Base-by-base conservation (phyloP, 108 stramenopile species). In the Cyclotella atomus region DNA sequence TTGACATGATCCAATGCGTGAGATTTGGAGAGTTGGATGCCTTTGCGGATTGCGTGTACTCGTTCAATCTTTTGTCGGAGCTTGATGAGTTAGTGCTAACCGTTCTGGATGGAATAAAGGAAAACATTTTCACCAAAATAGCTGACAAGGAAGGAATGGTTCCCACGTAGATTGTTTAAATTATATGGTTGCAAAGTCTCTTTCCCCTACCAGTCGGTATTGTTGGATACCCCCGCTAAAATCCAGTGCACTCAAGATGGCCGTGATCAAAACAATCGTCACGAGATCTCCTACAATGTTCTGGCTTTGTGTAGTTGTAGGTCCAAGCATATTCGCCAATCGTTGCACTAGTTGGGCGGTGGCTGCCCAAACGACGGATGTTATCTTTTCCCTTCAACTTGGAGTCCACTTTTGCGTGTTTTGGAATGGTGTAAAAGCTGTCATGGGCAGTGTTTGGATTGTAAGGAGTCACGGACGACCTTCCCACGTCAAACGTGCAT, bases 401-500 rank as follows among this genome's bases (percentile, higher is more conserved):
- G 38, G 56, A 43, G 28, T 77, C 71, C 16, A 74, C 71, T 27
- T 61, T 66, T 17, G 84, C 84, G 50, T 85, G 84, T 33, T 79
- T 77, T 3, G 81, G 84, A 14, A 83, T 38, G 16, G 64, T 75
- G 82, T 83, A 85, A 62, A 82, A 85, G 46, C 71, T 61, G 57
- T 85, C 84, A 19, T 63, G 61, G 8, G 59, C 65, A 3, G 35
- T 52, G 15, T 79, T 59, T 8, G 81, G 84, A 29, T 82, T 69
- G 67, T 70, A 83, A 3, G 59, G 36, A 27, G 72, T 79, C 14
- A 68, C 65, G 25, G 24, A 57, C 0, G 81, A 72, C 27, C 81
- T 41, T 56, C 88, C 88, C 27, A 87, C 81, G 60, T 89, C 88
- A 64, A 85, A 87, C 45, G 84, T 74, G 43, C 77, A 83, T 23